Evolutionary conservation across 2,329 filamentous ascomycete genomes (phyloP), one percentile per base, ranked within the genome.

Genomic region (Cryoendolithus antarcticus): DNA sequence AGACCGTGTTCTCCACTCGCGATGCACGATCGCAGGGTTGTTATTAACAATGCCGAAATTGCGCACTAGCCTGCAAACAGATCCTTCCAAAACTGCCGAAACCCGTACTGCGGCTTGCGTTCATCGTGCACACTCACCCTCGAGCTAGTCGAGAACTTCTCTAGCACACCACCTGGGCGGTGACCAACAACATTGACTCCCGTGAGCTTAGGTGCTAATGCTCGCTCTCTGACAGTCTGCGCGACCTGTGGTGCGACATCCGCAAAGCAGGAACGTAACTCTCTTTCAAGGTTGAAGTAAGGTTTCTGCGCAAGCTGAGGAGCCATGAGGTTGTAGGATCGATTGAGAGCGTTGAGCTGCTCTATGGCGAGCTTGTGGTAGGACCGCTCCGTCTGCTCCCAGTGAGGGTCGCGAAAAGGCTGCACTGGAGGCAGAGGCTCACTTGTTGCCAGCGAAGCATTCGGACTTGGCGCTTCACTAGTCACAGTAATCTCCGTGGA

Each of bases 291-390:
- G 2, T 71, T 79, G 55, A 86, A 86, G 60, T 96, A 96, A 0
- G 89, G 85, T 60, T 94, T 94, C 62, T 91, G 93, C 2, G 89
- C 88, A 2, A 94, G 70, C 39, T 86, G 80, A 0, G 91, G 91
- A 0, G 91, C 89, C 77, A 93, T 89, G 3, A 96, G 74, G 52
- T 96, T 96, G 66, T 98, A 98, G 9, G 83, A 83, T 19, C 91
- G 75, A 6, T 86, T 81, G 35, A 93, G 69, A 27, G 64, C 61
- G 61, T 96, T 96, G 40, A 96, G 74, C 41, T 84, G 77, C 34
- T 74, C 71, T 47, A 98, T 73, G 4, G 84, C 75, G 4, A 91
- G 71, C 30, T 72, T 74, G 57, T 88, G 77, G 62, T 93, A 96
- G 5, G 78, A 69, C 3, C 65, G 63, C 59, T 96, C 86, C 4